Evolutionary conservation across 805 yeast genomes (phyloP), one percentile per base, ranked within the genome.

Genomic region (Cyberlindnera misumaiensis): DNA sequence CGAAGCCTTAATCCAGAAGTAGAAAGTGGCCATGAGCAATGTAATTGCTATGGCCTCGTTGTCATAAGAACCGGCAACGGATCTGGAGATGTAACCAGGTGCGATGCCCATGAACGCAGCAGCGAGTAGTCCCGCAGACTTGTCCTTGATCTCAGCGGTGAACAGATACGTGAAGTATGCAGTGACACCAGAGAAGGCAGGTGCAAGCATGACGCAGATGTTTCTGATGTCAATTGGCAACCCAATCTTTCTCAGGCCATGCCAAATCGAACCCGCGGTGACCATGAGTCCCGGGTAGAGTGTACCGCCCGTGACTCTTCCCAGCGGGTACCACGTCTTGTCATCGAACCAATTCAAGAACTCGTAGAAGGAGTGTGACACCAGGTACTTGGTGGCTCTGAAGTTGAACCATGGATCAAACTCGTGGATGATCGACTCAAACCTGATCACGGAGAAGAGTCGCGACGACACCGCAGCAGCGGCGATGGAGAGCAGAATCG

Each of bases 1-100:
- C 62, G 86, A 75, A 11, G 96, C 82, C 65, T 88, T 89, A 63
- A 93, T 83, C 99, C 99, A 93, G 43, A 87, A 73, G 70, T 78
- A 89, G 62, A 94, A 93, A 5, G 98, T 86, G 27, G 89, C 83
- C 97, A 94, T 87, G 49, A 93, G 72, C 52, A 93, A 68, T 11
- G 97, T 89, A 60, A 93, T 93, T 33, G 98, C 97, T 63, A 93
- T 93, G 37, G 98, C 98, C 67, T 93, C 99, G 62, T 93, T 93
- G 70, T 94, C 99, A 59, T 93, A 93, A 12, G 96, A 85, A 26
- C 99, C 99, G 11, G 98, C 98, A 38, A 93, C 99, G 2, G 97
- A 89, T 61, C 99, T 77, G 36, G 97, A 88, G 52, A 93, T 94
- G 62, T 93, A 94, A 41, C 98, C 99, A 5, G 98, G 98, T 1